Conservation (phyloP, 208 protist species). For the Acanthamoeba divionensis region DNA sequence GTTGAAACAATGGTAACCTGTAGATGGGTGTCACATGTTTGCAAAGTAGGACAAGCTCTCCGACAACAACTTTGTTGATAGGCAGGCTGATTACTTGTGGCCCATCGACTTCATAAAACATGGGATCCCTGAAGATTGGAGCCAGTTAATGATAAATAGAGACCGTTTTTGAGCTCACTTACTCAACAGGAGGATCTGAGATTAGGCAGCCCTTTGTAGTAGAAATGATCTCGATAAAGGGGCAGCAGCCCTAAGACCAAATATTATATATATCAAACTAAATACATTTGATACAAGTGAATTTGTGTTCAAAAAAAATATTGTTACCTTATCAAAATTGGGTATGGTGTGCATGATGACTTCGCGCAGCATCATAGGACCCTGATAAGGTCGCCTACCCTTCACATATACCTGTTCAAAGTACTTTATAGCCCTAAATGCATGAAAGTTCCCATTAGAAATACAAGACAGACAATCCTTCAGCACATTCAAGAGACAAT, state of each 20-base stretch:
- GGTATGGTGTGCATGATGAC: slow-evolving; percentile 56
- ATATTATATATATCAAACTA: too few relatives aligned
- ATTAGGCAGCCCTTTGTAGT: background rate
- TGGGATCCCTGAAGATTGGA: slow-evolving; percentile 39
- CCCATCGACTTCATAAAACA: slow-evolving; percentile 13
- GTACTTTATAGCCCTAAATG: background rate
- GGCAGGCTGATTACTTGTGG: slow-evolving; percentile 16
- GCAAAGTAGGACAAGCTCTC: slow-evolving; percentile 10
- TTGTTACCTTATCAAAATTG: slow-evolving; percentile 56
- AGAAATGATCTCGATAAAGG: slow-evolving; percentile 28
- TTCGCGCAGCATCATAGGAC: background rate
- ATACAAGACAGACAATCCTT: background rate
- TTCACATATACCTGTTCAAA: slow-evolving; percentile 54
- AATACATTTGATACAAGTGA: too few relatives aligned
- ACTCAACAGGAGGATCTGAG: slow-evolving; percentile 14
- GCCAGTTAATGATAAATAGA: background rate
- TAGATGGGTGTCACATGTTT: slow-evolving; percentile 54
- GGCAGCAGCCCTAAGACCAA: slow-evolving; percentile 43
- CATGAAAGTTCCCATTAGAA: background rate
- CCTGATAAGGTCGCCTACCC: background rate
- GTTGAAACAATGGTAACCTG: background rate
- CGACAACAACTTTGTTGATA: slow-evolving; percentile 9
- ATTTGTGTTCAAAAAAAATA: too few relatives aligned
- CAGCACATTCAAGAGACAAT: background rate
- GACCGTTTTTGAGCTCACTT: background rate